These are phyloP conservation scores for Aspergillus bombycis DNA, from an alignment of 2,329 filamentous ascomycete species.

Conservation along the genomic window DNA sequence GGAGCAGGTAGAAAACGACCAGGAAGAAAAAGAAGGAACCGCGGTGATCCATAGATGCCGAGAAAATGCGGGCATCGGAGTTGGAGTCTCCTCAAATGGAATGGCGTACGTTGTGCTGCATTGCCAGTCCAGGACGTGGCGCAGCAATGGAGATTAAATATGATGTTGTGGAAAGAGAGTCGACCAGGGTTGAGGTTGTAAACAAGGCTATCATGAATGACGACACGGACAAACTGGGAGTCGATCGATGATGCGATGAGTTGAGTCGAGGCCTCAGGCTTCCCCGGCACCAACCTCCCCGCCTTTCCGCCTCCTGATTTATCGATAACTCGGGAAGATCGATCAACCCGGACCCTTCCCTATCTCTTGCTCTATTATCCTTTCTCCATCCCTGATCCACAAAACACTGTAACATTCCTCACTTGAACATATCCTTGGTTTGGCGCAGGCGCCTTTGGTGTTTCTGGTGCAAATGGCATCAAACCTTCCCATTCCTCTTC, in stretches of 20 bases:
- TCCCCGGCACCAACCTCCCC: constrained; percentile 3
- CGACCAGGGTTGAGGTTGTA: neutral
- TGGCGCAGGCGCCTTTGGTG: constrained; percentile 4
- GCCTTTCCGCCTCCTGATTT: constrained; percentile 17
- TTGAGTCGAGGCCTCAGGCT: constrained; percentile 28
- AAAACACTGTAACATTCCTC: neutral
- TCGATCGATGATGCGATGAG: constrained; percentile 31
- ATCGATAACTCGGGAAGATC: constrained; percentile 9
- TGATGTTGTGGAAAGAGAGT: neutral
- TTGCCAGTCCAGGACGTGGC: constrained; percentile 23
- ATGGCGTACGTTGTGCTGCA: constrained; percentile 28
- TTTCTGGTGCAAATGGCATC: constrained; percentile 56
- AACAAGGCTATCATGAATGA: constrained; percentile 10
- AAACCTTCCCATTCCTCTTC: constrained; percentile 60
- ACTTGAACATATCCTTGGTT: neutral
- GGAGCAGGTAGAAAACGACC: constrained; percentile 57
- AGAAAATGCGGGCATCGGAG: constrained; percentile 29
- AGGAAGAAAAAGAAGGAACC: constrained; percentile 54
- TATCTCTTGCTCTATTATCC: neutral
- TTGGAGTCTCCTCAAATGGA: constrained; percentile 22
- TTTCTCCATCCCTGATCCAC: neutral
- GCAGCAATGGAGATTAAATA: constrained; percentile 5
- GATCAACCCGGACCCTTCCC: constrained; percentile 1
- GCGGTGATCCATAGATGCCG: constrained; percentile 50
- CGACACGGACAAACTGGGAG: constrained; percentile 13